Conservation (phyloP, 2,329 filamentous ascomycete genomes). For the Botrytis fragariae region DNA sequence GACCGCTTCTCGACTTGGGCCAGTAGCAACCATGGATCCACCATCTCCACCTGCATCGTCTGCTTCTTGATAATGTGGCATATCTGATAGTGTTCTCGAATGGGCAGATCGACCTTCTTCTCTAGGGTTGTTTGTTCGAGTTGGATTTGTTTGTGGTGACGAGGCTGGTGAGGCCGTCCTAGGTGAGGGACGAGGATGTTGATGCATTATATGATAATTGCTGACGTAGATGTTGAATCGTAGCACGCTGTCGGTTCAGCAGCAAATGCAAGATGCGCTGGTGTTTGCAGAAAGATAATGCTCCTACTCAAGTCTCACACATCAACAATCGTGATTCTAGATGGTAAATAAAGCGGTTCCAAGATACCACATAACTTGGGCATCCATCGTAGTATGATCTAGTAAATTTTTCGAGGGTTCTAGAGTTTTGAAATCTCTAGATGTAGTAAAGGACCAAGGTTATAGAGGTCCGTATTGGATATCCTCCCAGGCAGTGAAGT, state of each 20-base stretch:
- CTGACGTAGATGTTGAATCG: conserved; percentile 25
- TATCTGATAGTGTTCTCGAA: conserved; percentile 46
- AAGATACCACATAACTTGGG: conserved; percentile 38
- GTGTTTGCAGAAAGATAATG: conserved; percentile 28
- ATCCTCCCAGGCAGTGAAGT: not conserved
- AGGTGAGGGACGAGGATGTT: conserved; percentile 75
- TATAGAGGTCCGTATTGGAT: conserved; percentile 2
- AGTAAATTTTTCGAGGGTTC: conserved; percentile 14
- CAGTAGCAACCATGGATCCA: conserved; percentile 44
- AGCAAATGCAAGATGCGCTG: conserved; percentile 23
- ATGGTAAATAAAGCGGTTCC: conserved; percentile 32
- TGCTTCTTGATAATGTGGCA: conserved; percentile 50
- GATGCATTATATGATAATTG: conserved; percentile 67
- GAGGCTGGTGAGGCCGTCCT: conserved; percentile 70
- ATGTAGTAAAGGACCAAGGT: not conserved
- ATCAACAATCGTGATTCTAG: conserved; percentile 33
- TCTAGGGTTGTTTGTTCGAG: conserved; percentile 71
- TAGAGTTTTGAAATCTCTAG: not conserved
- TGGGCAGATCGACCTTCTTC: conserved; percentile 53
- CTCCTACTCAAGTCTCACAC: conserved; percentile 26
- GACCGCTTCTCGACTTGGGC: conserved; percentile 63
- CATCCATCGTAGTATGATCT: conserved; percentile 36
- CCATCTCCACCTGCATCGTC: conserved; percentile 46
- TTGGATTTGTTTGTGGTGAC: conserved; percentile 68
- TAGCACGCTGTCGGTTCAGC: conserved; percentile 28